Conservation (phyloP, 495 filamentous ascomycete genomes). For the Penicillium fimorum region DNA sequence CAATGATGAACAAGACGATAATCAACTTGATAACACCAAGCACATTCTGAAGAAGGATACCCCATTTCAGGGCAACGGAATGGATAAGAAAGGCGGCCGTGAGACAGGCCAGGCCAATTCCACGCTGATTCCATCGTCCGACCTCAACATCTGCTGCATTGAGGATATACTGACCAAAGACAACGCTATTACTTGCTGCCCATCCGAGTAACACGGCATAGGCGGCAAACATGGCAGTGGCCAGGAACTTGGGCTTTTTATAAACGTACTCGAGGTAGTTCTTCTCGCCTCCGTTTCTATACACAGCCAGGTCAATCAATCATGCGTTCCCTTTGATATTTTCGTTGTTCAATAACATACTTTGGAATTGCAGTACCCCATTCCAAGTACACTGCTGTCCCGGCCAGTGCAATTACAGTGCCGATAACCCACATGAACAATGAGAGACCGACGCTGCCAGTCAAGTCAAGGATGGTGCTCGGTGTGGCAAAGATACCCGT, state of each 20-base stretch:
- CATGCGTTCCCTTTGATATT: neutral
- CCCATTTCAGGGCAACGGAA: conserved; percentile 62
- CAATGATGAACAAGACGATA: conserved; percentile 64
- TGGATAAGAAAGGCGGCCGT: conserved; percentile 63
- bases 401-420: conserved; percentile 47
- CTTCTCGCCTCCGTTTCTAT: conserved; percentile 64
- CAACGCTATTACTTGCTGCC: conserved; percentile 62
- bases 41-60: conserved; percentile 62
- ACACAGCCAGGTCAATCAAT: neutral
- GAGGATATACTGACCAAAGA: conserved; percentile 70
- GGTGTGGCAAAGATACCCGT: conserved; percentile 67
- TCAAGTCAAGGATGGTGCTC: conserved; percentile 51
- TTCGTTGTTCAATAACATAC: conserved; percentile 20
- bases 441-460: conserved; percentile 52
- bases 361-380: conserved; percentile 53
- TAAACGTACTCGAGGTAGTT: conserved; percentile 70
- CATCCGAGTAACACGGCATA: conserved; percentile 56
- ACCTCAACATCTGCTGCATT: conserved; percentile 58
- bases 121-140: conserved; percentile 66
- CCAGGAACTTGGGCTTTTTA: conserved; percentile 62
- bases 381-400: conserved; percentile 54
- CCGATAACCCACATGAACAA: conserved; percentile 55
- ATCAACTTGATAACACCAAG: conserved; percentile 67
- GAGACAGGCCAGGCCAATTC: conserved; percentile 64
- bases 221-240: conserved; percentile 60